Conservation (phyloP, 164 flowering plant genomes). For the Buxus sempervirens region DNA sequence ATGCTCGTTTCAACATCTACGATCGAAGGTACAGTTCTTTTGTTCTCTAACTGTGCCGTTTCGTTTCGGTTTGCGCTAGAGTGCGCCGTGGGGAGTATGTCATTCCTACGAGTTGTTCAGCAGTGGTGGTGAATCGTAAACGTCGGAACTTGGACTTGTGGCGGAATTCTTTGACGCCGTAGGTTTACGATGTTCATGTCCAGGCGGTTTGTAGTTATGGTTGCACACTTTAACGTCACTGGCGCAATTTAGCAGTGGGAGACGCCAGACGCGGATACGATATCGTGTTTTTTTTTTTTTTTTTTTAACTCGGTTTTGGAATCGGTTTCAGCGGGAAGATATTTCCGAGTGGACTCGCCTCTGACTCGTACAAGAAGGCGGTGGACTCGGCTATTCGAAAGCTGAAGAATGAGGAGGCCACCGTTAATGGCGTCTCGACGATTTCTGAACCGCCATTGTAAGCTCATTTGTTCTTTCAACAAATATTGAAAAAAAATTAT, state of each 20-base stretch:
- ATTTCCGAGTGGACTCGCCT: constrained; percentile 75
- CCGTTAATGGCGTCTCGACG: constrained; percentile 16
- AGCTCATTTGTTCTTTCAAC: not conserved
- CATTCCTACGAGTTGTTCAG: too few relatives aligned
- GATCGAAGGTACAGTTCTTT: constrained; percentile 50
- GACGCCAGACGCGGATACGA: too few relatives aligned
- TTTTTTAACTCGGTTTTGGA: constrained; percentile 4
- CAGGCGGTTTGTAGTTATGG: not conserved
- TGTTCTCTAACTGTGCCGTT: not conserved
- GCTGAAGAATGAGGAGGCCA: constrained; percentile 42
- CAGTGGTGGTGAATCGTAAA: not conserved
- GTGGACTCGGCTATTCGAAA: constrained; percentile 73
- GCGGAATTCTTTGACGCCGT: not conserved
- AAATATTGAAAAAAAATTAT: not conserved
- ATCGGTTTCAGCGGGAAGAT: constrained; percentile 64
- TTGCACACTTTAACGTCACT: not conserved
- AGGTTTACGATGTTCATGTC: not conserved
- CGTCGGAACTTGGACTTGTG: not conserved
- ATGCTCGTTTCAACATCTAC: constrained; percentile 85
- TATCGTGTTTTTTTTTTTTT: too few relatives aligned
- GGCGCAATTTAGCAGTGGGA: constrained; percentile 14
- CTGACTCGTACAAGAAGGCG: constrained; percentile 79
- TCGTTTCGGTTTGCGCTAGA: not conserved
- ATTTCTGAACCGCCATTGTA: constrained; percentile 38
- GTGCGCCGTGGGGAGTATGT: not conserved